These are phyloP conservation scores for Malus hybrid DNA, from an alignment of 331 rosid species.

Conservation along the genomic window DNA sequence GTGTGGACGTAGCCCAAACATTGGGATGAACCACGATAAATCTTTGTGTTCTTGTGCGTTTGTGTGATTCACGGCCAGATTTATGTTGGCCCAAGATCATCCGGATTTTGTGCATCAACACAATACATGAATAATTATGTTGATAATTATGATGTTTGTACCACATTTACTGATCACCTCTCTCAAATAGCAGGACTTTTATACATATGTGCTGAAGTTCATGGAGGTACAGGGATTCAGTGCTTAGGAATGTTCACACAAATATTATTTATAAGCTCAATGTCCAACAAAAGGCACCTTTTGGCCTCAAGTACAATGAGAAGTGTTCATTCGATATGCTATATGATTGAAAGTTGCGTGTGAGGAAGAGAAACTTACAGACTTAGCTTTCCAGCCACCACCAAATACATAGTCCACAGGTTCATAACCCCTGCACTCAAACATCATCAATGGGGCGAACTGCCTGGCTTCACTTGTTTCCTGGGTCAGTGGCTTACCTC, in stretches of 20 bases:
- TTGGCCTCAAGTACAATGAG: background rate
- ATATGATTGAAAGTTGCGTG: background rate
- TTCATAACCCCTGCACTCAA: slow-evolving; percentile 85
- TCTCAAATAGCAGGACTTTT: background rate
- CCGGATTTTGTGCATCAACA: too few species aligned
- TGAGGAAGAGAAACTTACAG: slow-evolving; percentile 51
- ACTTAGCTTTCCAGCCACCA: slow-evolving; percentile 79
- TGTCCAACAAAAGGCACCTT: background rate
- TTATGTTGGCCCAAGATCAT: too few species aligned
- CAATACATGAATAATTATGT: too few species aligned
- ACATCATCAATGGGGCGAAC: slow-evolving; percentile 63
- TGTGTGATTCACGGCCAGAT: too few species aligned
- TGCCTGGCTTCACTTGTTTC: slow-evolving; percentile 56
- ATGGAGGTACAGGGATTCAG: background rate
- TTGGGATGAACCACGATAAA: too few species aligned
- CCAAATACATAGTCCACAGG: slow-evolving; percentile 49
- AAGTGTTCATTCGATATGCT: background rate
- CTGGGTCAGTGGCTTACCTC: slow-evolving; percentile 51
- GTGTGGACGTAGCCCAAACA: too few species aligned
- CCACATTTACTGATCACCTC: background rate
- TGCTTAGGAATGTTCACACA: background rate
- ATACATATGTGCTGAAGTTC: background rate
- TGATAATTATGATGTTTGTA: background rate
- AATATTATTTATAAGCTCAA: background rate
- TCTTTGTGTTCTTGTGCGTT: too few species aligned